Conservation (phyloP, 306 rosid genomes). For the Begonia loranthoides region DNA sequence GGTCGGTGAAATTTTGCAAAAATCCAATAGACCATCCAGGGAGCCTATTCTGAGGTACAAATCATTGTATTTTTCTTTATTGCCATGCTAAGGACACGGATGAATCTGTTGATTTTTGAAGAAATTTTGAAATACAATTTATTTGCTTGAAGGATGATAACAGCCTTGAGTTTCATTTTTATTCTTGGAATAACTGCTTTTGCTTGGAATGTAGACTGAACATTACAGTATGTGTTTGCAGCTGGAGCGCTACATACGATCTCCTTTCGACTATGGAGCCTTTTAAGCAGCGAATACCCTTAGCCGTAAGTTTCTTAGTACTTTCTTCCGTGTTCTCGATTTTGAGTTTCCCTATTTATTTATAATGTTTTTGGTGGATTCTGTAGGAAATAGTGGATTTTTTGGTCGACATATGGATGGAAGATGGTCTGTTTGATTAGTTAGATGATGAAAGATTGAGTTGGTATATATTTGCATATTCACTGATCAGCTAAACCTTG, state of each 20-base stretch:
- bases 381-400: slow-evolving; percentile 67
- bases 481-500: too few relatives aligned
- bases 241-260: slow-evolving; percentile 41
- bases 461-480: too few relatives aligned
- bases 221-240: too few relatives aligned
- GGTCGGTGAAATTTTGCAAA: slow-evolving; percentile 36
- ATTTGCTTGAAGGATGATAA: too few relatives aligned
- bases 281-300: slow-evolving; percentile 32
- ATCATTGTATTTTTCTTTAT: too few relatives aligned
- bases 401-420: slow-evolving; percentile 53
- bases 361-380: slow-evolving; percentile 12
- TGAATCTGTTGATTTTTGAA: too few relatives aligned
- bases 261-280: slow-evolving; percentile 29
- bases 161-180: too few relatives aligned
- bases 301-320: slow-evolving; percentile 23
- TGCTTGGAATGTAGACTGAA: too few relatives aligned
- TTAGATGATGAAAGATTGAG: slow-evolving; percentile 22
- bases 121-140: too few relatives aligned
- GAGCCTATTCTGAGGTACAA: slow-evolving; percentile 51
- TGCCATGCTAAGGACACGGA: too few relatives aligned
- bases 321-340: slow-evolving; percentile 7
- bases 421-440: slow-evolving; percentile 57
- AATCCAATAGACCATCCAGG: slow-evolving; percentile 20
- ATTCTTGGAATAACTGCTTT: too few relatives aligned
- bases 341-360: too few relatives aligned